Base-by-base conservation (phyloP, 331 rosid genomes). In the Pyracantha coccinea region DNA sequence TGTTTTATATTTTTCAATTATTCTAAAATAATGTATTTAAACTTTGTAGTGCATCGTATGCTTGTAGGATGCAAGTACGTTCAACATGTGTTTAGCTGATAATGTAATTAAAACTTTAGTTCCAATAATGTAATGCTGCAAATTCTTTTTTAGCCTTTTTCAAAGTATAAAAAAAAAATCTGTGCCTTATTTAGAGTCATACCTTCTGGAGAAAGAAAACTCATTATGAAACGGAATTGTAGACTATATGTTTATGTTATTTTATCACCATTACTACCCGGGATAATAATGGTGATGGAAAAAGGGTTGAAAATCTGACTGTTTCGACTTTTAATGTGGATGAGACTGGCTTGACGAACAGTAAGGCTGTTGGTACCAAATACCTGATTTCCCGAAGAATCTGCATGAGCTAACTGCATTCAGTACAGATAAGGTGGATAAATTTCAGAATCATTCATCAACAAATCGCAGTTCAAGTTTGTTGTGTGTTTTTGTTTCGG, bases 391-490 rank as follows among this genome's bases (percentile, higher is more conserved):
- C 8, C 21, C 9, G 1, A 19, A 52, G 57, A 52, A 17, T 52
- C 57, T 50, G 57, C 57, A 50, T 16, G 20, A 16, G 20, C 8
- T 52, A 74, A 58, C 67, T 73, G 77, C 83, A 76, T 41, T 79
- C 35, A 87, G 63, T 87, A 68, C 80, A 19, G 88, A 83, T 75
- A 21, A 57, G 25, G 16, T 1, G 2, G 62, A 11, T 55, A 20
- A 55, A 55, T 4, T 12, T 57, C 62, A 8, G 62, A 57, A 57
- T 24, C 28, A 57, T 57, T 19, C 62, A 57, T 21, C 28, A 57
- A 10, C 28, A 20, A 53, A 19, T 53, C 21, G 9, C 21, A 3
- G 4, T 53, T 52, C 58, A 7, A 52, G 58, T 52, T 53, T 1
- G n/a, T 53, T 7, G 7, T 54, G 11, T 19, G 24, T 8, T 50